Base-by-base conservation (phyloP, 2,329 filamentous ascomycete species). In the Zopfia rhizophila region DNA sequence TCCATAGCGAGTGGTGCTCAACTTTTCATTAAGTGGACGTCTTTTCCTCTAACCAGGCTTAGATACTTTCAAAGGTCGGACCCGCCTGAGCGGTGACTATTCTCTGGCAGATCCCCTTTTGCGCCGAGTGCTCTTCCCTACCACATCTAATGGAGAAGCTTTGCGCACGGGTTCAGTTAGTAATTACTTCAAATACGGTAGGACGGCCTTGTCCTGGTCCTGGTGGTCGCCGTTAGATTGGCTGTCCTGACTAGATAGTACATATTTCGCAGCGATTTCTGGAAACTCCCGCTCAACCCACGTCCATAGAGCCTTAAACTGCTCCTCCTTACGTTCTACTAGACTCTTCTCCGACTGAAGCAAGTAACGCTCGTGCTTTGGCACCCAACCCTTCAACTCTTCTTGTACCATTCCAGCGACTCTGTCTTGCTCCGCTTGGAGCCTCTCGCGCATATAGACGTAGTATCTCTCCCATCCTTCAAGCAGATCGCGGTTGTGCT, bases 201-300 rank as follows among this genome's bases (percentile, higher is more conserved):
- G 36, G 36, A 30, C 11, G 36, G 19, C 36, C 23, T 29, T n/a
- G n/a, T n/a, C n/a, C n/a, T n/a, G 12, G 21, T 29, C 36, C 36
- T 29, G 22, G 36, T 39, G 23, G 24, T 13, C 17, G 36, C 22
- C 36, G 23, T 39, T 7, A 22, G 18, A 29, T 17, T 39, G 36
- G 19, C 36, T 39, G 23, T 39, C 36, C 23, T 29, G 36, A 39
- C 11, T 29, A 17, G 17, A 39, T 39, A 17, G 36, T 29, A 22
- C 24, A 39, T 29, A 39, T 29, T 39, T 29, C 23, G 36, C 19
- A 17, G 36, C 19, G 16, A 39, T 39, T 39, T 39, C 19, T 17
- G 36, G 36, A 29, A 39, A 39, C 36, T 39, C 36, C 36, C 23
- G 36, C 36, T 39, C 36, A 16, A 39, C 16, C 36, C 36, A 39